Conservation (phyloP, 495 filamentous ascomycete genomes). For the Talaromyces nanjingensis region DNA sequence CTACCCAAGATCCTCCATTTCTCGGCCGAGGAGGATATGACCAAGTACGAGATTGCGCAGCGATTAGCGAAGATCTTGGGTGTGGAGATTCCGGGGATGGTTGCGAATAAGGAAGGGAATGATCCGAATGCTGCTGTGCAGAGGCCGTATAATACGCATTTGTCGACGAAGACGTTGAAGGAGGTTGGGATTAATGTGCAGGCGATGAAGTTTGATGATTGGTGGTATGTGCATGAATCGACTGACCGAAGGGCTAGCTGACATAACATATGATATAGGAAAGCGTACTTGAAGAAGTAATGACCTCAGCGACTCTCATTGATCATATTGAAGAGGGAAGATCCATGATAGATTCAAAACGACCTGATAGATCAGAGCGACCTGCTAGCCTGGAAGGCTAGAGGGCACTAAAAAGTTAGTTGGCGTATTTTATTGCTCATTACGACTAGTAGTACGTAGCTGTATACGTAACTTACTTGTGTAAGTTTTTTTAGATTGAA, state of each 20-base stretch:
- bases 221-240: slow-evolving; percentile 58
- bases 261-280: neutral
- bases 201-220: slow-evolving; percentile 69
- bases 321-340: neutral
- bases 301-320: neutral
- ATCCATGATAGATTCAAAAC: neutral
- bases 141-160: slow-evolving; percentile 84
- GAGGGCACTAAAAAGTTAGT: neutral
- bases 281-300: neutral
- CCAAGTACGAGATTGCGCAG: slow-evolving; percentile 88
- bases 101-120: slow-evolving; percentile 64
- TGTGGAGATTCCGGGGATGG: slow-evolving; percentile 62
- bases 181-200: slow-evolving; percentile 70
- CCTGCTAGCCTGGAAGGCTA: neutral
- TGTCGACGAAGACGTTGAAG: slow-evolving; percentile 68
- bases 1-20: slow-evolving; percentile 79
- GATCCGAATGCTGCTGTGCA: slow-evolving; percentile 68
- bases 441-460: neutral
- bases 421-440: neutral
- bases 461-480: neutral
- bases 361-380: neutral
- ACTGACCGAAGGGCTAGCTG: neutral
- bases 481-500: neutral
- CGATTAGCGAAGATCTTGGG: slow-evolving; percentile 76
- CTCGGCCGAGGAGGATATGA: slow-evolving; percentile 77